Conservation (phyloP, 768 basidiomycete genomes). For the Coprinopsis sp. region DNA sequence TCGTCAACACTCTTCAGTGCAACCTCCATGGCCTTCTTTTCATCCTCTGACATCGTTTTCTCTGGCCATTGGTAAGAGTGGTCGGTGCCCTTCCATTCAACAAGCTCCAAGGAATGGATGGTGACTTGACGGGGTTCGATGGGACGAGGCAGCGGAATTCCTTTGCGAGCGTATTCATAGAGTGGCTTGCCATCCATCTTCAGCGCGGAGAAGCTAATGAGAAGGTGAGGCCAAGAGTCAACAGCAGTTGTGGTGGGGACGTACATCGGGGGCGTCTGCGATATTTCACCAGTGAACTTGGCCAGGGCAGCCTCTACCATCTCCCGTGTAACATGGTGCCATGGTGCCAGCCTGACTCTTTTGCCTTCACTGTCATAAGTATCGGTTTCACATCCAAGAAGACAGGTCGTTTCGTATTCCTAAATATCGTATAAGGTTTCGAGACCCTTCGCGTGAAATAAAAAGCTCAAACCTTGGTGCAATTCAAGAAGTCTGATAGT, state of each 20-base stretch:
- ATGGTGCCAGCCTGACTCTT: conserved; percentile 69
- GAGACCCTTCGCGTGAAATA: neutral
- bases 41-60: conserved; percentile 60
- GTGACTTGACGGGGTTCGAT: conserved; percentile 83
- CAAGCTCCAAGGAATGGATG: conserved; percentile 74
- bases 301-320: conserved; percentile 64
- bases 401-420: conserved; percentile 89
- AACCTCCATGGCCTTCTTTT: conserved; percentile 63
- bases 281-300: conserved; percentile 80
- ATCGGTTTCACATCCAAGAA: conserved; percentile 94
- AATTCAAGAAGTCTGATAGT: conserved; percentile 76
- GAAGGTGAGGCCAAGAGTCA: neutral
- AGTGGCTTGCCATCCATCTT: conserved; percentile 98
- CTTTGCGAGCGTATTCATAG: conserved; percentile 92
- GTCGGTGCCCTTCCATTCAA: conserved; percentile 72
- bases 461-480: conserved; percentile 67
- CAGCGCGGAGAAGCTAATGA: conserved; percentile 84
- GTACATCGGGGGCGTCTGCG: conserved; percentile 90
- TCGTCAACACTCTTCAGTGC: conserved; percentile 52
- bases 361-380: conserved; percentile 90
- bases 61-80: conserved; percentile 77
- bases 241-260: conserved; percentile 16
- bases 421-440: conserved; percentile 26
- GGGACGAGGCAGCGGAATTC: conserved; percentile 89
- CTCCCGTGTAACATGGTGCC: conserved; percentile 80